Evolutionary conservation across 2,329 filamentous ascomycete genomes (phyloP).

Genomic region (Xenosphaeropsis pyriputrescens): DNA sequence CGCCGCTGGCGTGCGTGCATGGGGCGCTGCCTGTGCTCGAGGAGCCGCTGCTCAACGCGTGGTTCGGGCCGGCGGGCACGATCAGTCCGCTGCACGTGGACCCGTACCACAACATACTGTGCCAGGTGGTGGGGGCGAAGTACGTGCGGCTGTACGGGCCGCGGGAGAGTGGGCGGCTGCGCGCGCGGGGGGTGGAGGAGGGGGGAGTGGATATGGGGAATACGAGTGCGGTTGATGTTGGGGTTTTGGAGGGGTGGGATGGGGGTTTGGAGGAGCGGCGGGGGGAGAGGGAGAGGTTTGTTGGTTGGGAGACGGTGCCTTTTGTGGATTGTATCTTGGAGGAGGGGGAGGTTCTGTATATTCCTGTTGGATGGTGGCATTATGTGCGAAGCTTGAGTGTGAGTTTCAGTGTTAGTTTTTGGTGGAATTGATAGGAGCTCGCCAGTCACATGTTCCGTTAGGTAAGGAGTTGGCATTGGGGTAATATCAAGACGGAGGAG

Average conservation of each 20-base stretch:
- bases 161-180: constrained; percentile 36
- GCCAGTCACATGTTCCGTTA: too few relatives aligned
- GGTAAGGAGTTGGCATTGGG: too few relatives aligned
- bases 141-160: constrained; percentile 85
- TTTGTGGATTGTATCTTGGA: constrained; percentile 61
- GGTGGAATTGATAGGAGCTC: constrained; percentile 53
- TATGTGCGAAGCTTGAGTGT: constrained; percentile 76
- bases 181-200: constrained; percentile 45
- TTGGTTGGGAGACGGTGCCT: constrained; percentile 5
- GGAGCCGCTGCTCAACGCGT: constrained; percentile 68
- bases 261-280: constrained; percentile 7
- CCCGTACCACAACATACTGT: constrained; percentile 83
- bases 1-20: constrained; percentile 26
- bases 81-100: constrained; percentile 91
- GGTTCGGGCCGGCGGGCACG: constrained; percentile 79
- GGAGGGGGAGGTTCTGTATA: constrained; percentile 74
- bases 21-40: constrained; percentile 25
- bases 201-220: constrained; percentile 81
- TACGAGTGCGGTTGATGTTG: constrained; percentile 68
- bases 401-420: constrained; percentile 93
- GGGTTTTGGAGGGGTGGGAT: constrained; percentile 50
- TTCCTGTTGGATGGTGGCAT: constrained; percentile 96
- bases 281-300: constrained; percentile 2
- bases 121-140: constrained; percentile 79
- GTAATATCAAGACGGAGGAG: too few relatives aligned